Evolutionary conservation across 768 basidiomycete genomes (phyloP), one percentile per base, ranked within the genome.

Genomic region (Phylloporus arenicola): DNA sequence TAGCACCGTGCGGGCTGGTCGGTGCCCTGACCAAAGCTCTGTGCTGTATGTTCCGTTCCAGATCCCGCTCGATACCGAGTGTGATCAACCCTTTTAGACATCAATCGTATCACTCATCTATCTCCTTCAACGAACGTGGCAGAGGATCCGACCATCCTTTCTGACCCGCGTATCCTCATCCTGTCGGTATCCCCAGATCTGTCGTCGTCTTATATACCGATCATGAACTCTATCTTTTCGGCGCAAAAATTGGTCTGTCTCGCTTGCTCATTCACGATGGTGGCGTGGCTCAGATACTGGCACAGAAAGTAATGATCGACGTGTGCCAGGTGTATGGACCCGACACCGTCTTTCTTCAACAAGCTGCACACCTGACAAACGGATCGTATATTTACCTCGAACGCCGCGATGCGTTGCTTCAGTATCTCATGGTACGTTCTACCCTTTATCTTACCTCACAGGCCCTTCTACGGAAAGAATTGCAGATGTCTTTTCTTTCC

Each of bases 151-250:
- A 49, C 68, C 20, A 40, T 62, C n/a, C 54, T 68, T 39, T 61
- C 71, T 1, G 78, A 82, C 52, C 78, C 85, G 0, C 73, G 83
- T 9, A 83, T 88, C 45, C 67, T 87, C 45, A 75, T 98, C 55
- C 75, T 99, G 47, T 94, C 92, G 35, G 92, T 96, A 48, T 95
- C 94, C 11, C 90, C 91, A 14, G 89, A 95, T 69, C 76, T 86
- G 25, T 86, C 89, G 9, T 78, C 84, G 8, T 91, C 93, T 10
- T 99, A 99, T 69, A 95, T 98, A 43, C 91, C 95, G 22, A 84
- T 98, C 64, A 99, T 99, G 96, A 98, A 98, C 65, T 86, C 93
- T 47, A 98, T 98, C 43, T 99, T 99, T 70, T 93, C 94, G 16
- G 96, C 96, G 5, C 96, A 99, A 69, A 99, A 99, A 73, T 76